phyloP scores from a whole-genome alignment of 345 rosid species.

The Hibiscus trionum region DNA sequence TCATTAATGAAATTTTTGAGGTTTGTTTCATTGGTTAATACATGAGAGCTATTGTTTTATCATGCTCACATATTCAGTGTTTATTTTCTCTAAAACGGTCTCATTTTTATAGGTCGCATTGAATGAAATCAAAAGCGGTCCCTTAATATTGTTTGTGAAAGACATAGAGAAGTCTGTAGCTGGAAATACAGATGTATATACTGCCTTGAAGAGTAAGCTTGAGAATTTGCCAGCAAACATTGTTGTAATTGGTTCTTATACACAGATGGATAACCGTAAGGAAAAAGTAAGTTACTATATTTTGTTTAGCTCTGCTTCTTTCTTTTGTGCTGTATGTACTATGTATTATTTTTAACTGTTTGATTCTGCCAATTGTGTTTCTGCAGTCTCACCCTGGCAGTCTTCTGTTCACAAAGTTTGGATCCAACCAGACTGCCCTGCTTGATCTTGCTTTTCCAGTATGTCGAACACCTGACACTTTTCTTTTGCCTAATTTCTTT shows the following conservation, averaged over 20 bases:
- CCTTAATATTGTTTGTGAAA: conserved; percentile 78
- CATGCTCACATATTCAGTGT: not conserved
- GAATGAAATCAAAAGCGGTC: conserved; percentile 59
- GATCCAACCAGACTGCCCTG: conserved; percentile 82
- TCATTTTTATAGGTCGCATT: conserved; percentile 49
- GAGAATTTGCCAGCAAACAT: conserved; percentile 71
- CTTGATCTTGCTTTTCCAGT: conserved; percentile 94
- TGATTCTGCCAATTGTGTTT: not conserved
- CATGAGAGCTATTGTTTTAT: not conserved
- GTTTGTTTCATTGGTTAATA: conserved; percentile 24
- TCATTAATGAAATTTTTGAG: conserved; percentile 79
- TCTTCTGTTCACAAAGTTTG: conserved; percentile 87
- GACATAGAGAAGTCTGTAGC: conserved; percentile 81
- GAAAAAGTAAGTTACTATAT: conserved; percentile 53
- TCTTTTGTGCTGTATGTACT: not conserved
- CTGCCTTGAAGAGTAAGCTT: conserved; percentile 63
- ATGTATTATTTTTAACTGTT: not conserved
- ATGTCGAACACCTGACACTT: conserved; percentile 12
- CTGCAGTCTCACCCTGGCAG: conserved; percentile 91
- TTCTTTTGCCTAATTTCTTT: not conserved
- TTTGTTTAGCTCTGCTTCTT: not conserved
- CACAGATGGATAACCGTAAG: conserved; percentile 82
- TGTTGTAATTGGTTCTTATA: conserved; percentile 84
- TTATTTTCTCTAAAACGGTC: not conserved
- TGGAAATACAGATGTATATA: conserved; percentile 63